phyloP scores from a whole-genome alignment of 1,284 basidiomycete species.

The Thelephora terrestris region DNA sequence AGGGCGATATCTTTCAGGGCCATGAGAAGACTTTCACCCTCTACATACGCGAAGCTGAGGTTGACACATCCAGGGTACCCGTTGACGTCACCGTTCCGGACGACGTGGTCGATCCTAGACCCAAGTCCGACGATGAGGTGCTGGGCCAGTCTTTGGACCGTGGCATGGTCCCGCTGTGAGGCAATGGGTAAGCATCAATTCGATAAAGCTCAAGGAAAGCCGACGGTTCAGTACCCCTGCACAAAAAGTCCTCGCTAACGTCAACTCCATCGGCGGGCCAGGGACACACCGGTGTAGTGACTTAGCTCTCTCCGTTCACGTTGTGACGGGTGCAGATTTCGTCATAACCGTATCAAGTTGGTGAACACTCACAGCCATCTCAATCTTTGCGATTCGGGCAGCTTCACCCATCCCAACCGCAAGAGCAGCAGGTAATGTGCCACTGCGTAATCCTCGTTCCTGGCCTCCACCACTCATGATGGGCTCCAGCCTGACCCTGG shows the following conservation, averaged over 20 bases:
- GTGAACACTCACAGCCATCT: constrained; percentile 75
- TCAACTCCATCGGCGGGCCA: constrained; percentile 20
- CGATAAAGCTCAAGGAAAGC: not conserved
- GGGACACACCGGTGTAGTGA: constrained; percentile 1
- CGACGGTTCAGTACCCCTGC: constrained; percentile 82
- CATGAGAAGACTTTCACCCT: constrained; percentile 97
- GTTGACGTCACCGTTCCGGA: constrained; percentile 85
- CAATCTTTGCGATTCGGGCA: constrained; percentile 81
- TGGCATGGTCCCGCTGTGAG: constrained; percentile 71
- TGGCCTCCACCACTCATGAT: constrained; percentile 96
- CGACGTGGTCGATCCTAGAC: constrained; percentile 78
- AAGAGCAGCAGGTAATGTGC: constrained; percentile 86
- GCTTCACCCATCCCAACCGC: constrained; percentile 95
- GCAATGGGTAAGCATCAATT: constrained; percentile 1
- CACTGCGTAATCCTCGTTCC: constrained; percentile 91
- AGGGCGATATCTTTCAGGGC: constrained; percentile 97
- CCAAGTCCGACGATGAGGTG: constrained; percentile 80
- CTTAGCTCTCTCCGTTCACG: not conserved
- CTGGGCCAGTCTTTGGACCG: constrained; percentile 70
- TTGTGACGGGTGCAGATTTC: constrained; percentile 30
- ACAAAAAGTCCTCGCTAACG: constrained; percentile 55
- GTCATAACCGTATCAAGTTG: constrained; percentile 30
- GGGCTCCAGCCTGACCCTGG: constrained; percentile 91
- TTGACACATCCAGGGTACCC: constrained; percentile 94
- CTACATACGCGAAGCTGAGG: constrained; percentile 93